Conservation (phyloP, 2,329 filamentous ascomycete species). For the Aspergillus fumigatiaffinis region DNA sequence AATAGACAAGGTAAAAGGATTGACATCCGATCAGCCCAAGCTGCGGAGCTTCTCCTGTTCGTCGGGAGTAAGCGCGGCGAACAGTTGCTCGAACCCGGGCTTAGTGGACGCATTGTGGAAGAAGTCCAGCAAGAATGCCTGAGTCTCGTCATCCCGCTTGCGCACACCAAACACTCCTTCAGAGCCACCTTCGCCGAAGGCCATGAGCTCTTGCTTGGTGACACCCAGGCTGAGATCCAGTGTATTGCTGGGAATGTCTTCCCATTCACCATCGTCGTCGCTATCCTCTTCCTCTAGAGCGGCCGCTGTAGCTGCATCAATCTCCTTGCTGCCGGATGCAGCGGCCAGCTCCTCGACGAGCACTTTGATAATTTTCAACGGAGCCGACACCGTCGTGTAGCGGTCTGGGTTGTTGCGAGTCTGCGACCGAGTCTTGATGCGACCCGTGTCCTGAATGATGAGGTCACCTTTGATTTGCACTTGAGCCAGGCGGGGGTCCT, state of each 20-base stretch:
- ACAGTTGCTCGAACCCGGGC: slow-evolving; percentile 53
- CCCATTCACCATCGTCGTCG: slow-evolving; percentile 78
- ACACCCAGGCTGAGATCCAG: slow-evolving; percentile 70
- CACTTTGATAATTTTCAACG: slow-evolving; percentile 94
- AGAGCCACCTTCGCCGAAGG: slow-evolving; percentile 55
- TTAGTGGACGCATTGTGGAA: slow-evolving; percentile 59
- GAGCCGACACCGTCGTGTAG: slow-evolving; percentile 80
- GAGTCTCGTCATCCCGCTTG: slow-evolving; percentile 83
- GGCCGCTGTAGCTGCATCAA: slow-evolving; percentile 55
- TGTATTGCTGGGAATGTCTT: slow-evolving; percentile 73
- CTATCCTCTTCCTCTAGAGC: slow-evolving; percentile 59
- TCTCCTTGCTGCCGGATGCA: slow-evolving; percentile 59
- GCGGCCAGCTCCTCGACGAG: slow-evolving; percentile 87
- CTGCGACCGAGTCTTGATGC: slow-evolving; percentile 91
- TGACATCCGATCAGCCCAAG: slow-evolving; percentile 17
- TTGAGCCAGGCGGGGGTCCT: slow-evolving; percentile 73
- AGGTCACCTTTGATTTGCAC: slow-evolving; percentile 89
- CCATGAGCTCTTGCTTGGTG: slow-evolving; percentile 76
- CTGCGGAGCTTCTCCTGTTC: slow-evolving; percentile 45
- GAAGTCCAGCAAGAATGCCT: slow-evolving; percentile 77
- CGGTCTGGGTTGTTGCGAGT: slow-evolving; percentile 84
- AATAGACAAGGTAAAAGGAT: background rate
- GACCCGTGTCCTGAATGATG: slow-evolving; percentile 70
- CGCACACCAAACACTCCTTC: slow-evolving; percentile 50
- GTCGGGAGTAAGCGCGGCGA: slow-evolving; percentile 49